phyloP scores from a whole-genome alignment of 2,329 filamentous ascomycete genomes.

The Colletotrichum horii region DNA sequence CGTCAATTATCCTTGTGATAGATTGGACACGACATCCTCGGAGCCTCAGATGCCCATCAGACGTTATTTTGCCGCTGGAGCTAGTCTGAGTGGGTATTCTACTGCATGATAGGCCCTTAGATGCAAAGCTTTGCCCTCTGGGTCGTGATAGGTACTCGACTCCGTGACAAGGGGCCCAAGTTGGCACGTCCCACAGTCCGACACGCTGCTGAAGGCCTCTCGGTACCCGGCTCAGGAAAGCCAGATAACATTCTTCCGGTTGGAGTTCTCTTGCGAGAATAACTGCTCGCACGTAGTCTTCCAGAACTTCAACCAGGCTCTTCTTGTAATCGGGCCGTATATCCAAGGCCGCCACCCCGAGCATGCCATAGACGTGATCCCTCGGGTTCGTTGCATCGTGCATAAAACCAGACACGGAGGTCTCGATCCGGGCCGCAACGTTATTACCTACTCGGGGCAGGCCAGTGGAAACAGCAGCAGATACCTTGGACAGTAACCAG shows the following conservation, averaged over 20 bases:
- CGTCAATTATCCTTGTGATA: background rate
- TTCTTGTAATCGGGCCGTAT: background rate
- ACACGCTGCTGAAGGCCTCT: background rate
- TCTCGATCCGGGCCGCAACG: background rate
- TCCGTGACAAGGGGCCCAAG: background rate
- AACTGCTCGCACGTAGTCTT: background rate
- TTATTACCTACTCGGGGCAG: background rate
- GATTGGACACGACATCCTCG: background rate
- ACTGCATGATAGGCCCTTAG: background rate
- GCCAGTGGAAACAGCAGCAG: background rate
- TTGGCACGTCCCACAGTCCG: background rate
- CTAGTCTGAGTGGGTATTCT: background rate
- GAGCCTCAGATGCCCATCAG: background rate
- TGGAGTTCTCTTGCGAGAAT: background rate
- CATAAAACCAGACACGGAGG: background rate
- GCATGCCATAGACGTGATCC: background rate
- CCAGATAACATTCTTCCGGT: background rate
- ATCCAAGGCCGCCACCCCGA: background rate
- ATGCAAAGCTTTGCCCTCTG: background rate
- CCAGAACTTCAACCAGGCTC: background rate
- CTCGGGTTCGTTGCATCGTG: background rate
- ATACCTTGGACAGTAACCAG: background rate
- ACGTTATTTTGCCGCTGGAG: background rate
- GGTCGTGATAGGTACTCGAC: background rate
- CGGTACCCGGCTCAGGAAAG: background rate